A percentile compares a stretch with the other conserved stretches of the same genome.
phyloP scores from a whole-genome alignment of 441 rosid genomes.

The Mallotus japonicus region DNA sequence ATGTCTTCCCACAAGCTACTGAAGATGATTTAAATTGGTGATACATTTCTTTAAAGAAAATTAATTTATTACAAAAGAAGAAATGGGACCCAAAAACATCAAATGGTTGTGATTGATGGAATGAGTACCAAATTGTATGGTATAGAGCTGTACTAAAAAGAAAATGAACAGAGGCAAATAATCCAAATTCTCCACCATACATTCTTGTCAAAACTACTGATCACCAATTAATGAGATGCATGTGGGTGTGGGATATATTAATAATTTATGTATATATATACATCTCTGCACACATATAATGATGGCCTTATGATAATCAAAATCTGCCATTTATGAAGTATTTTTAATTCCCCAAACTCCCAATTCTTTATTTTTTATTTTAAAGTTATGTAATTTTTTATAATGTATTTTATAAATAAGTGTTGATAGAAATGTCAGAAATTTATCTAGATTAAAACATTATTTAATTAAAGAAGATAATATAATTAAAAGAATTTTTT shows the following conservation, averaged over 20 bases:
- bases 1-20: no score
- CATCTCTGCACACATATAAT: background rate
- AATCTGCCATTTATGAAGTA: background rate
- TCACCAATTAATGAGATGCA: conserved; percentile 20
- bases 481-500: no score
- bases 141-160: conserved; percentile 5
- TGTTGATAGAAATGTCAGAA: no score
- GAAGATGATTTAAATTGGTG: background rate
- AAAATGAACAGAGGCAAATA: background rate
- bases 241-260: background rate
- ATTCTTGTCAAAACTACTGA: conserved; percentile 25
- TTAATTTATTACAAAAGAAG: background rate
- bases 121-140: conserved; percentile 16
- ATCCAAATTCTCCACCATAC: conserved; percentile 26
- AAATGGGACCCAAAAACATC: conserved; percentile 9
- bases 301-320: background rate
- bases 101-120: conserved; percentile 13
- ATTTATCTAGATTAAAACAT: no score
- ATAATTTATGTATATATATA: background rate
- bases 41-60: background rate
- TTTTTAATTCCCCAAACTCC: no score
- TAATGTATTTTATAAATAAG: no score
- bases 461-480: no score
- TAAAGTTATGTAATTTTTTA: no score
- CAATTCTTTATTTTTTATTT: no score